Evolutionary conservation across 2,329 filamentous ascomycete species (phyloP), one percentile per base, ranked within the genome.

Genomic region (Tolypocladium nubicola): DNA sequence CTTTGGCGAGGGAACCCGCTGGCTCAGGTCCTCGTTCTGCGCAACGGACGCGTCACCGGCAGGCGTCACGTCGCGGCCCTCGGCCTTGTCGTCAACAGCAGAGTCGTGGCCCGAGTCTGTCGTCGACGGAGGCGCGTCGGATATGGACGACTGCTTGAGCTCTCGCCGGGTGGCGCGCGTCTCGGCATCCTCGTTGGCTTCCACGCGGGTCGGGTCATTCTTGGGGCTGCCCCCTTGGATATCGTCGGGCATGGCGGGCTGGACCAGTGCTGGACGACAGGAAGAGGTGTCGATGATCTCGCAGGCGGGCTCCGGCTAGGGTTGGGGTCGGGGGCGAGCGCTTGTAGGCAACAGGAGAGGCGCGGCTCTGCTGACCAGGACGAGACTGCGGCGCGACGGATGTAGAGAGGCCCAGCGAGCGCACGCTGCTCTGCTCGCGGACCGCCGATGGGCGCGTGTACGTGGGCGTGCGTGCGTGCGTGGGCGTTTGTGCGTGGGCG

Each of bases 81-180:
- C 59, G 47, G 66, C 64, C 59, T 60, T 69, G 60, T 61, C 66
- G 60, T 57, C 59, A 13, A 52, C 43, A 6, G 56, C 40, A 9
- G 53, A 40, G 7, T 57, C 52, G 33, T 55, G 47, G 35, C 33
- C 56, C 8, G 55, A 40, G 26, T 57, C 54, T 55, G 57, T 59
- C 55, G 56, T 58, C 59, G 49, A 62, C 57, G 49, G 63, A 65
- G 66, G 65, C 61, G 68, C 66, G 54, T 81, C 83, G 19, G 83
- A 86, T 61, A 87, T 85, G 55, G 74, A 78, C 11, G 83, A 84
- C 61, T 86, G 82, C 71, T 81, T 83, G 45, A 87, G 76, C 71
- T 87, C 84, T 64, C 85, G 79, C 60, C 84, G 79, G 40, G 84
- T 76, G 55, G 83, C 83, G 58, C 81, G 81, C 45, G 84, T 87